Evolutionary conservation across 305 asterid species (phyloP).

Genomic region (Plantago coronopus): DNA sequence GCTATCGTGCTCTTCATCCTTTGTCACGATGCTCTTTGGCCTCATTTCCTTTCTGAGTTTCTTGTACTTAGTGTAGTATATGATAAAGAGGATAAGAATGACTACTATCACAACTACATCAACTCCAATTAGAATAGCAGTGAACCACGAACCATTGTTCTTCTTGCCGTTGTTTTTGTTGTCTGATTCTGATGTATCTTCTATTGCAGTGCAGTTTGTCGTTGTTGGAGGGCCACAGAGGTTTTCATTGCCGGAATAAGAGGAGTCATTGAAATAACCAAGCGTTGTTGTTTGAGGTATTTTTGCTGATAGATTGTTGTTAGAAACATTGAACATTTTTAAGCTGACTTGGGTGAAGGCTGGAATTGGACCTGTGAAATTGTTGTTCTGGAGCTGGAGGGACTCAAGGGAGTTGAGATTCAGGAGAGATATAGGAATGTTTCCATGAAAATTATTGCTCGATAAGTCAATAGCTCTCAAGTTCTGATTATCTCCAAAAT

Average conservation of each 20-base stretch:
- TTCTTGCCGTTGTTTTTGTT: slow-evolving; percentile 15
- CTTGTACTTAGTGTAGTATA: slow-evolving; percentile 52
- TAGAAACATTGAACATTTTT: slow-evolving; percentile 45
- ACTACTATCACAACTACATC: slow-evolving; percentile 35
- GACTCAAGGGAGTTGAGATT: slow-evolving; percentile 38
- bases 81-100: slow-evolving; percentile 40
- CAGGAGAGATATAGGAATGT: slow-evolving; percentile 41
- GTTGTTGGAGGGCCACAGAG: slow-evolving; percentile 50
- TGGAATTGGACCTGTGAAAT: slow-evolving; percentile 42
- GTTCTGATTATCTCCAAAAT: slow-evolving; percentile 39
- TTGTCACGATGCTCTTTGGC: slow-evolving; percentile 18
- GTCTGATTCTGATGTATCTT: slow-evolving; percentile 26
- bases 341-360: slow-evolving; percentile 41
- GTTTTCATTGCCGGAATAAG: slow-evolving; percentile 36
- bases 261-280: slow-evolving; percentile 25
- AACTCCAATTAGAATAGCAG: slow-evolving; percentile 32
- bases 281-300: slow-evolving; percentile 48
- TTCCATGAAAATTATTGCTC: slow-evolving; percentile 42
- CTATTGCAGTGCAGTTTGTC: slow-evolving; percentile 23
- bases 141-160: slow-evolving; percentile 6
- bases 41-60: slow-evolving; percentile 36
- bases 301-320: slow-evolving; percentile 48
- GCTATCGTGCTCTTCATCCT: slow-evolving; percentile 36
- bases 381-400: slow-evolving; percentile 53
- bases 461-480: slow-evolving; percentile 44